Evolutionary conservation across 1,284 basidiomycete genomes (phyloP), one percentile per base, ranked within the genome.

Genomic region (Rhodotorula sp.): DNA sequence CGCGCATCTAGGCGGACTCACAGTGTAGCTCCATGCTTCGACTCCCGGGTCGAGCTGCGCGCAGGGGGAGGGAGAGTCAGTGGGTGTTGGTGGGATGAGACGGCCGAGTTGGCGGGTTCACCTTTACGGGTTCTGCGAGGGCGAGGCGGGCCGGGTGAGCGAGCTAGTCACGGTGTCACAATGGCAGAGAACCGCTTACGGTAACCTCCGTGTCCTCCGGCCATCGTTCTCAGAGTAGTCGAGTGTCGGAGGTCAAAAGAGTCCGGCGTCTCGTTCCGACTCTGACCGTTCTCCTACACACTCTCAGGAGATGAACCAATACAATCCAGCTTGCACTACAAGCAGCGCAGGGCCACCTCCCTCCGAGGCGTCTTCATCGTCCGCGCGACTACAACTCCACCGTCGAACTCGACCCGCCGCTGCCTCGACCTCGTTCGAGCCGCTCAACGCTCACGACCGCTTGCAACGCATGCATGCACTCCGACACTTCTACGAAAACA

Each of bases 21-120:
- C 73, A 65, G 71, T 69, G 63, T 71, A 71, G 62, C 69, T 71
- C 71, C 71, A 75, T n/a, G 62, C 49, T 62, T 75, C 74, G 12
- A 75, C 60, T 59, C 68, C 74, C 6, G 71, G 74, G 69, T 75
- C 74, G 48, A 67, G 60, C 71, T 73, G 64, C 55, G 45, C 0
- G 49, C 20, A 22, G 6, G 15, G 14, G 10, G 18, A 45, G 12
- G 14, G 5, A 5, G 10, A 8, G 22, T 2, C 33, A 48, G 53
- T 6, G 12, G n/a, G 18, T 45, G 44, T 5, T 44, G 4, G 33
- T 2, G 22, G 26, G 48, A 22, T 42, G 7, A 26, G 49, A 37
- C 10, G 37, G 8, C 49, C 17, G 44, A 44, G 29, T 20, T 5
- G 55, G 30, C 18, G 8, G 30, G 53, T 58, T 33, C 8, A 68